Base-by-base conservation (phyloP, 257 asterid species). In the Solanum rostratum region DNA sequence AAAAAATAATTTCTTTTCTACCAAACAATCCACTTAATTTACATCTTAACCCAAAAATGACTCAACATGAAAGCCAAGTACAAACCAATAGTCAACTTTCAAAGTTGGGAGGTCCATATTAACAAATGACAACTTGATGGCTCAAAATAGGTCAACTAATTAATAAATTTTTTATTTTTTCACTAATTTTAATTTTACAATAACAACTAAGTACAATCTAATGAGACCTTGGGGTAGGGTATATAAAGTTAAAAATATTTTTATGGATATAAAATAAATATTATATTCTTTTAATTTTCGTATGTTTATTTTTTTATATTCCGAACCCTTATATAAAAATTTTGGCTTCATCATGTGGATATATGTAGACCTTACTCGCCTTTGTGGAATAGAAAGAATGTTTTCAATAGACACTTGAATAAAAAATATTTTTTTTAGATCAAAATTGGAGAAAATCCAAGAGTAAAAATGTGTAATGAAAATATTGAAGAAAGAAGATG, bases 401-500 rank as follows among this genome's bases (percentile, higher is more conserved):
- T n/a, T n/a, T n/a, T n/a, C 3, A n/a, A n/a, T n/a, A 59, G 15
- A 9, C 7, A n/a, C 7, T 59, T 13, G 15, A 10, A 6, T n/a
- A 0, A 59, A 1, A 10, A 0, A 59, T 1, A 9, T n/a, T 0
- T 0, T n/a, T n/a, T n/a, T 59, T n/a, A n/a, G 0, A 0, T n/a
- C 11, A 59, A 10, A 2, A n/a, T n/a, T 59, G 16, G 22, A n/a
- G 7, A 6, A 59, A 59, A 59, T 59, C 0, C 30, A 59, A n/a
- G 66, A 59, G 29, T 22, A 8, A n/a, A 59, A 59, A 59, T 2
- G 0, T 10, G 22, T 0, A 3, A 59, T n/a, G 30, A 59, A 59
- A 10, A 59, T 59, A 59, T 59, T 59, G 24, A 59, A 59, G 15
- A n/a, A 54, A 53, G 46, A 41, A 54, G 13, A 5, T 62, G 2